Base-by-base conservation (phyloP, 768 basidiomycete genomes). In the Leucocoprinus leucothites region DNA sequence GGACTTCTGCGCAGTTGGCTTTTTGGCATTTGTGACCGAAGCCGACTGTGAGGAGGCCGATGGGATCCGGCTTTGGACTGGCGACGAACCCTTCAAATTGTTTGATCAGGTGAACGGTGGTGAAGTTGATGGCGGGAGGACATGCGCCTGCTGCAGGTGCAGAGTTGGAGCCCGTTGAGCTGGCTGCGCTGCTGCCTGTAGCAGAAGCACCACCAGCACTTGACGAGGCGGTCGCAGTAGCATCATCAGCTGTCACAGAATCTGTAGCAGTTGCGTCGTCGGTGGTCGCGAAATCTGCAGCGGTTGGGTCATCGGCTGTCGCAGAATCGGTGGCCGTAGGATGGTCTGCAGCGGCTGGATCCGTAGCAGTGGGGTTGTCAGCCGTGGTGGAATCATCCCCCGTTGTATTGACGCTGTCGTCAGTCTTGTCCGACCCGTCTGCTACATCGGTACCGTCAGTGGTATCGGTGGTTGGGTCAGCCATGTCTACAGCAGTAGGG, bases 1-100 rank as follows among this genome's bases (percentile, higher is more conserved):
- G 62, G 16, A 71, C 68, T 52, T 63, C 62, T 3, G 51, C 24
- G 36, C 62, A 58, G 18, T 48, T 42, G 0, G 56, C 34, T 8
- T 61, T 59, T 28, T 64, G 47, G 59, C 69, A 72, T 24, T 64
- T 61, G 57, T 71, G 69, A 13, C 69, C 69, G 57, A 64, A 72
- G n/a, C 71, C 71, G 50, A 70, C 69, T 14, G 69, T 71, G 36
- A 63, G 65, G 48, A 71, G 63, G 16, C 67, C 68, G 36, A 70
- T 68, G 38, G 70, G 70, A 57, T 71, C 70, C 0, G 69, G 70
- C 9, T 59, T 56, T 8, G 70, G 70, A n/a, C 44, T 57, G 25
- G 66, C 48, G 22, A 69, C 68, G 60, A 71, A 69, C 16, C 69
- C 68, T 62, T 71, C 69, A 57, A 67, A 70, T 34, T 60, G 35